Evolutionary conservation across 768 basidiomycete genomes (phyloP), one percentile per base, ranked within the genome.

Genomic region (Podaxis carcinomalis): DNA sequence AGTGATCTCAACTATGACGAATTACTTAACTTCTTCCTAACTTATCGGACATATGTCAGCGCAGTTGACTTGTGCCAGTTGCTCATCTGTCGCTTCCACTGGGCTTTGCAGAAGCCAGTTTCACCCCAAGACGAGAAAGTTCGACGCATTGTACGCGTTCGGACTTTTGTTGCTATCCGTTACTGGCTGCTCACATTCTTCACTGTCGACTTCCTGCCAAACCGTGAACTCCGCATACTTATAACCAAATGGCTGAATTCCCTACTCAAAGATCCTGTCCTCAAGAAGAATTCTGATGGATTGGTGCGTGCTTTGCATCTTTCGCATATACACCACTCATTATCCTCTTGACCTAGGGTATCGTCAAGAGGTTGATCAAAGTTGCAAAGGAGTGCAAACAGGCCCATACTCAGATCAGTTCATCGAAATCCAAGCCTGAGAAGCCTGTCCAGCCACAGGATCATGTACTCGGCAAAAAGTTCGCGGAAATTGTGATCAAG

Each of bases 181-280:
- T 93, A 93, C 68, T 97, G 95, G 94, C 71, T 96, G 49, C 75
- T 93, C 68, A 93, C 92, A 5, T 95, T 95, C 72, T 96, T 95
- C 72, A 82, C 81, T 53, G 89, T 92, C 64, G 94, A 97, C 70
- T 96, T 95, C 68, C 74, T 93, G 62, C 87, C 90, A 46, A 88
- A 91, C 73, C 82, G 85, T 61, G 90, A 90, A 66, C 73, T 96
- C 68, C 80, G 94, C 65, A 69, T 86, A 27, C 70, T 89, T 46
- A 77, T 95, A 51, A 84, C 92, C 16, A 80, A 82, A 51, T 95
- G 92, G 92, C 68, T 96, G 61, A 97, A 96, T 71, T 75, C 83
- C n/a, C 72, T 93, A 61, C 77, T 84, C 42, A 79, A 80, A 60
- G 90, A 93, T 74, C 87, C 88, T n/a, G 79, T 85, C 51, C 72